Evolutionary conservation across 2,329 filamentous ascomycete genomes (phyloP), one percentile per base, ranked within the genome.

Genomic region (Basipetospora chlamydospora): DNA sequence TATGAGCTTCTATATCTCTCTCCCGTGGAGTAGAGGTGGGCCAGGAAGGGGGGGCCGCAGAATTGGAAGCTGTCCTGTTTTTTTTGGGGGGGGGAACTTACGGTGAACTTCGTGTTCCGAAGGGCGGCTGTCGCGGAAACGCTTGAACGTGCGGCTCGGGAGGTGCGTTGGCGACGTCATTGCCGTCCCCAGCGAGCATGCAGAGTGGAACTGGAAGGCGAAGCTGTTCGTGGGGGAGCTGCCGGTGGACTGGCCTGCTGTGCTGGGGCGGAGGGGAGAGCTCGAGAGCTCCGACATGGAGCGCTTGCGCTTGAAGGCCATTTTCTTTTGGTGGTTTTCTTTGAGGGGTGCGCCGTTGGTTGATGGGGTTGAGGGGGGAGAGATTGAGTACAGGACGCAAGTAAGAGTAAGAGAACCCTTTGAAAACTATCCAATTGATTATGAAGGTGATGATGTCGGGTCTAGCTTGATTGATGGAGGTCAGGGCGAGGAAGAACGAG

Each of bases 271-370:
- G 13, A 21, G n/a, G 16, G 33, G 35, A 5, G 35, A 37, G 35
- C 35, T 37, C 6, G 30, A 56, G 40, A 74, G 57, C 49, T 74
- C 70, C 16, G 69, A 70, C 38, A 67, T 62, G 46, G 73, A 77
- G 29, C 72, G 66, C 60, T 78, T 79, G 54, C 74, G 72, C 52
- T 78, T 79, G 49, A 74, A 57, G 18, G 64, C 51, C 67, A 72
- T 73, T 43, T 45, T 46, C 7, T 28, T 30, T 13, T n/a, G n/a
- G n/a, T n/a, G n/a, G n/a, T n/a, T n/a, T n/a, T n/a, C n/a, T n/a
- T n/a, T n/a, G n/a, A n/a, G n/a, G n/a, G n/a, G n/a, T n/a, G n/a
- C n/a, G n/a, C n/a, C n/a, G n/a, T n/a, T n/a, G n/a, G n/a, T n/a
- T n/a, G n/a, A n/a, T n/a, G n/a, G n/a, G n/a, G n/a, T n/a, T n/a